Conservation (phyloP, 2,329 filamentous ascomycete species). For the Atkinsonella hypoxylon region DNA sequence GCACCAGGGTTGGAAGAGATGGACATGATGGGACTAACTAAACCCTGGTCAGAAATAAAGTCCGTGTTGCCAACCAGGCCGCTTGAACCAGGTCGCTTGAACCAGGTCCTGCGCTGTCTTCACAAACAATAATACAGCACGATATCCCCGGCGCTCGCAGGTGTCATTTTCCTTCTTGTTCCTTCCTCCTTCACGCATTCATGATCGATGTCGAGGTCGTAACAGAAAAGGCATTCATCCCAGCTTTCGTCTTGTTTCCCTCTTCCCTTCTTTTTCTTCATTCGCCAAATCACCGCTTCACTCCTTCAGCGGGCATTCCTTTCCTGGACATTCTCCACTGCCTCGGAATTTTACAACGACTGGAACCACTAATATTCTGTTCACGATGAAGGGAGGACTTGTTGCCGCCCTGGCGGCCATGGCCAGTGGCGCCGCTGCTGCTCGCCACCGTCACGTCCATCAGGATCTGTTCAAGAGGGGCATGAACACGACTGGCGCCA, state of each 20-base stretch:
- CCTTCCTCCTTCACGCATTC: conserved; percentile 26
- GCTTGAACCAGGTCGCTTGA: neutral
- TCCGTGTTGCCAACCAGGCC: neutral
- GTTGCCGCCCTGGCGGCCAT: conserved; percentile 51
- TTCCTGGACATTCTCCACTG: conserved; percentile 9
- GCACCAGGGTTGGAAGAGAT: neutral
- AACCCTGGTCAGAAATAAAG: neutral
- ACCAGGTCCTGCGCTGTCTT: neutral
- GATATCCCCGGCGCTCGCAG: neutral
- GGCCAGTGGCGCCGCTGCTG: conserved; percentile 43
- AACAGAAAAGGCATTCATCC: conserved; percentile 31
- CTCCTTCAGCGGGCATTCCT: conserved; percentile 80
- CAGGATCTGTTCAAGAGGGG: conserved; percentile 47
- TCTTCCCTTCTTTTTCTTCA: conserved; percentile 29
- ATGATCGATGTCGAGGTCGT: conserved; percentile 36
- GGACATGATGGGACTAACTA: neutral
- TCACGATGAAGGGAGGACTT: conserved; percentile 64
- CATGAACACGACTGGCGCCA: conserved; percentile 25
- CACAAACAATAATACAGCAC: conserved; percentile 27
- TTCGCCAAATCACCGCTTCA: conserved; percentile 56
- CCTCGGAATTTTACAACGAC: conserved; percentile 7
- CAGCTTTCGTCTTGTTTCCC: conserved; percentile 31
- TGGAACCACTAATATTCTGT: conserved; percentile 14
- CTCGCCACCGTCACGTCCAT: conserved; percentile 51
- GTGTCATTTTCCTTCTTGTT: conserved; percentile 20